Conservation (phyloP, 2,329 filamentous ascomycete genomes). For the Scopulariopsis brevicaulis region DNA sequence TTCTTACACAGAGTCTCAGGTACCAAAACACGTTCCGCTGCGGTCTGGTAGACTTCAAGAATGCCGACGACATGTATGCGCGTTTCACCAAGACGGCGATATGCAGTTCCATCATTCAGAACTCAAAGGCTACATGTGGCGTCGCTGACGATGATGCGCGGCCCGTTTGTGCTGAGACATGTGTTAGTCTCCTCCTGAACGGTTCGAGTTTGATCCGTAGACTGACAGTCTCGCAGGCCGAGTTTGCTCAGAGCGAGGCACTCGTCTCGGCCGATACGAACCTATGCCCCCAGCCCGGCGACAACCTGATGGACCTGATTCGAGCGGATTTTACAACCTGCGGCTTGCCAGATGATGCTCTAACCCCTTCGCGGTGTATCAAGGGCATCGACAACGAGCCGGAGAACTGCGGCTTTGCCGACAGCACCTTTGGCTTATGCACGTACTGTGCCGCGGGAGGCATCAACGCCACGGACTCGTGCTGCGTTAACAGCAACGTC, state of each 20-base stretch:
- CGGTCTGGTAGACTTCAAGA: conserved; percentile 60
- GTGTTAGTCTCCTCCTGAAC: conserved; percentile 29
- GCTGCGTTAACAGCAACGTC: conserved; percentile 76
- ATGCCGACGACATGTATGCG: conserved; percentile 76
- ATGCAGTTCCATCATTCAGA: conserved; percentile 90
- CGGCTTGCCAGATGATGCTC: conserved; percentile 66
- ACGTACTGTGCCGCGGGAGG: conserved; percentile 76
- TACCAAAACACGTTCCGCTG: conserved; percentile 78
- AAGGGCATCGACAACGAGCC: conserved; percentile 69
- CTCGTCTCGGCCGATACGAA: conserved; percentile 63
- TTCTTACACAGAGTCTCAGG: conserved; percentile 31
- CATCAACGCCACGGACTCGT: conserved; percentile 87
- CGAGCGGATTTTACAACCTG: conserved; percentile 89
- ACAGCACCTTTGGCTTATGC: conserved; percentile 66
- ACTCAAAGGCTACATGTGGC: conserved; percentile 61
- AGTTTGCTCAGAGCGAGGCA: conserved; percentile 82
- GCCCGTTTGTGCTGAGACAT: conserved; percentile 82
- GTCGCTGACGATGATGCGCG: conserved; percentile 52
- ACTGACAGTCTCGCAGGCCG: conserved; percentile 41
- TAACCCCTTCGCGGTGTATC: conserved; percentile 65
- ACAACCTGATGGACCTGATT: conserved; percentile 63
- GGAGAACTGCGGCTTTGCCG: conserved; percentile 73
- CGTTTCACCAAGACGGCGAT: conserved; percentile 86
- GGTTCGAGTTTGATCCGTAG: background rate
- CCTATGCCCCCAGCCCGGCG: conserved; percentile 58